These are phyloP conservation scores for Meyerozyma athensensis DNA, from an alignment of 1,139 yeast species.

Conservation along the genomic window DNA sequence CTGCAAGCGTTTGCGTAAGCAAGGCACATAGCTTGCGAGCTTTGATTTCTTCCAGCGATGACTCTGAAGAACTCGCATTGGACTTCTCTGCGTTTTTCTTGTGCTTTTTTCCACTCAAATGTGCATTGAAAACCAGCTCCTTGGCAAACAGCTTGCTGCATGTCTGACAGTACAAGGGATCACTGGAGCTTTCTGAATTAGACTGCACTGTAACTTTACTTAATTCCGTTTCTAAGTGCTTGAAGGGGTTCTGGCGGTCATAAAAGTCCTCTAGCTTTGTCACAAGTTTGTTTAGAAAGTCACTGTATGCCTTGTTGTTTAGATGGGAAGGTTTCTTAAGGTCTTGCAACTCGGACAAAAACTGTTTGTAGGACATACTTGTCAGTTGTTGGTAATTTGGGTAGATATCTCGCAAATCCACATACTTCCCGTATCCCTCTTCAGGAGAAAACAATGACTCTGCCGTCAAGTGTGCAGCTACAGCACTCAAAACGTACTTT, in stretches of 20 bases:
- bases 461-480: constrained; percentile 45
- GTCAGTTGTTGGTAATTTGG: constrained; percentile 47
- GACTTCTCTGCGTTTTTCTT: constrained; percentile 36
- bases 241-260: constrained; percentile 48
- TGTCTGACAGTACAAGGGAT: constrained; percentile 48
- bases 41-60: not conserved
- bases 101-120: constrained; percentile 76
- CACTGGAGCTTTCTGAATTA: constrained; percentile 12
- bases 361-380: constrained; percentile 8
- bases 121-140: constrained; percentile 61
- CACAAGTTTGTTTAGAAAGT: constrained; percentile 40
- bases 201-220: constrained; percentile 29
- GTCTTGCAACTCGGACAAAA: constrained; percentile 21
- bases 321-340: constrained; percentile 38
- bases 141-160: constrained; percentile 68
- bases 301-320: constrained; percentile 29
- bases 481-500: constrained; percentile 41
- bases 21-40: not conserved
- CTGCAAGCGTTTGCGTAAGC: constrained; percentile 13
- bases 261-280: constrained; percentile 46
- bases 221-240: constrained; percentile 31
- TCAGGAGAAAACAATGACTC: constrained; percentile 49
- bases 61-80: not conserved
- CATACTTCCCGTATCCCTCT: constrained; percentile 60
- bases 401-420: constrained; percentile 55